Evolutionary conservation across 495 filamentous ascomycete species (phyloP).

Genomic region (Rostrohypoxylon terebratum): DNA sequence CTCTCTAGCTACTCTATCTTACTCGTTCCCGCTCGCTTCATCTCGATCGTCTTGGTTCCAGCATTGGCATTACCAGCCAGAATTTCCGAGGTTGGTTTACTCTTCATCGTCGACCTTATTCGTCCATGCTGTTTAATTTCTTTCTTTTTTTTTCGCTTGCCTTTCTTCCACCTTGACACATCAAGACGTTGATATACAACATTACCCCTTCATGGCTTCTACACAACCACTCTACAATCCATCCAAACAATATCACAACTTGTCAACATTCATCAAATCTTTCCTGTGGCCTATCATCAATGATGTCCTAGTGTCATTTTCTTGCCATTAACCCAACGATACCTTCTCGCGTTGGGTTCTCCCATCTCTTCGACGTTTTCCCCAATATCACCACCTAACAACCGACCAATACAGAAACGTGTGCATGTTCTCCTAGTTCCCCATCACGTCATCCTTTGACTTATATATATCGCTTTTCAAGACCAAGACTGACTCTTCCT

Average conservation of each 20-base stretch:
- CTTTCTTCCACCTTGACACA: not conserved
- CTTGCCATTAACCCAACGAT: not conserved
- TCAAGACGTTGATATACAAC: not conserved
- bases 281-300: not conserved
- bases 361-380: not conserved
- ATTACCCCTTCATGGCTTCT: not conserved
- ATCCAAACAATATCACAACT: not conserved
- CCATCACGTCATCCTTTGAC: not conserved
- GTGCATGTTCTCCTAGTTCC: not conserved
- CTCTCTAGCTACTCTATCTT: constrained; percentile 67
- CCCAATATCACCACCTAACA: not conserved
- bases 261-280: not conserved
- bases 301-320: not conserved
- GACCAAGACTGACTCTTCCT: constrained; percentile 7
- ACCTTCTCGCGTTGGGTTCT: not conserved
- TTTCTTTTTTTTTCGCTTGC: not conserved
- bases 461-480: not conserved
- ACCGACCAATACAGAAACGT: constrained; percentile 1
- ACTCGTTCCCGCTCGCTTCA: constrained; percentile 64
- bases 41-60: constrained; percentile 63
- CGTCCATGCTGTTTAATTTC: no score
- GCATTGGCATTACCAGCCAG: constrained; percentile 50
- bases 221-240: not conserved
- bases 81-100: constrained; percentile 41
- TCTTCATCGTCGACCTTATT: not conserved